These are phyloP conservation scores for Synchytrium microbalum DNA, from an alignment of 371 early-diverging fungal species.

Conservation along the genomic window DNA sequence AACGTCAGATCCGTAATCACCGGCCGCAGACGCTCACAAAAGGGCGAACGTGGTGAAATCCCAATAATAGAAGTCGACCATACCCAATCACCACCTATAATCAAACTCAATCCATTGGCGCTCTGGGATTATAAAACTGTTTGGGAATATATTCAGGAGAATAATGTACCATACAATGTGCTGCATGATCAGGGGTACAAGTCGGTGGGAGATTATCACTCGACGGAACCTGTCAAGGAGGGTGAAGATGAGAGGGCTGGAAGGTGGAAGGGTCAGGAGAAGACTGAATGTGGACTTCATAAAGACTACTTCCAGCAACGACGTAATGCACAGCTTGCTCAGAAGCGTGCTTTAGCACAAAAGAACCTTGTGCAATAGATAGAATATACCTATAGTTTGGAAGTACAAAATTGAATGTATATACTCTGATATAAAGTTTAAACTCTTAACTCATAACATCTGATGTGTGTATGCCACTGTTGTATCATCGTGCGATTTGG, in stretches of 20 bases:
- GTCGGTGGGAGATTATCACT: conserved; percentile 90
- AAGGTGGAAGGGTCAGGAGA: conserved; percentile 79
- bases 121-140: conserved; percentile 83
- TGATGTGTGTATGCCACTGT: no score
- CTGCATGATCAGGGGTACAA: conserved; percentile 85
- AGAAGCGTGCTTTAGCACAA: no score
- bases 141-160: conserved; percentile 71
- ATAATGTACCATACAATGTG: conserved; percentile 84
- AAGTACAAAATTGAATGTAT: no score
- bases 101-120: conserved; percentile 85
- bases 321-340: no score
- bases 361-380: no score
- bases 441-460: no score
- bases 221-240: conserved; percentile 61
- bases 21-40: conserved; percentile 83
- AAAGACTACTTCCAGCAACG: conserved; percentile 91
- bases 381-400: no score
- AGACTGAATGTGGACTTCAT: conserved; percentile 90
- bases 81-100: conserved; percentile 52
- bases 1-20: conserved; percentile 73
- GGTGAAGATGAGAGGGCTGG: conserved; percentile 80
- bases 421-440: no score
- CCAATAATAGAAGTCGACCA: conserved; percentile 76
- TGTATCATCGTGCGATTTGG: no score
- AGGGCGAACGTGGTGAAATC: conserved; percentile 69